These are phyloP conservation scores for Ustilago crameri DNA, from an alignment of 1,284 basidiomycete genomes.

Conservation along the genomic window DNA sequence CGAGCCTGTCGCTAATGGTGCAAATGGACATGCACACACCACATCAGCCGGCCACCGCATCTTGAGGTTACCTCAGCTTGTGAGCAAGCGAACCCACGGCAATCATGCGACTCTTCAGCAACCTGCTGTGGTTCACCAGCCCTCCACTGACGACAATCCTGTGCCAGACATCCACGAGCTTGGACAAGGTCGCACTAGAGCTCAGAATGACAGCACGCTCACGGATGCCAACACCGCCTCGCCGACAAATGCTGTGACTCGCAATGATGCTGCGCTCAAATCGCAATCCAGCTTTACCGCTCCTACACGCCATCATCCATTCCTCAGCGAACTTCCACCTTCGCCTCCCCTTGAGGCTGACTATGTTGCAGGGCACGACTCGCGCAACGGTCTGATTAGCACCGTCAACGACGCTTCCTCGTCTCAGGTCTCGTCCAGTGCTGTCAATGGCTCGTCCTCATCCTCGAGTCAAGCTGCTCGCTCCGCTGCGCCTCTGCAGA, in stretches of 20 bases:
- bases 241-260: conserved; percentile 5
- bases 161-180: conserved; percentile 15
- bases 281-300: conserved; percentile 48
- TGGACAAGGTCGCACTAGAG: conserved; percentile 11
- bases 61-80: conserved; percentile 56
- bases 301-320: conserved; percentile 49
- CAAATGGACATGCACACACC: conserved; percentile 20
- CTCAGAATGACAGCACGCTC: conserved; percentile 8
- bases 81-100: conserved; percentile 48
- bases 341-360: conserved; percentile 60
- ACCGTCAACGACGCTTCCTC: conserved; percentile 20
- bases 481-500: conserved; percentile 11
- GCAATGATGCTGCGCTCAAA: conserved; percentile 40
- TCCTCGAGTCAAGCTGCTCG: not conserved
- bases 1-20: conserved; percentile 19
- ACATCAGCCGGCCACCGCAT: conserved; percentile 43
- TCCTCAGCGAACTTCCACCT: conserved; percentile 60
- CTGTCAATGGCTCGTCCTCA: conserved; percentile 5
- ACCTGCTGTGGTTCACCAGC: conserved; percentile 14
- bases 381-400: conserved; percentile 43
- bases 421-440: conserved; percentile 9
- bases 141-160: conserved; percentile 6
- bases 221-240: conserved; percentile 5
- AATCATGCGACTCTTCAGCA: conserved; percentile 17
- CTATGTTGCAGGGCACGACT: conserved; percentile 36